Evolutionary conservation across 352 stramenopile species (phyloP).

Genomic region (Phytophthora macrochlamydospora): DNA sequence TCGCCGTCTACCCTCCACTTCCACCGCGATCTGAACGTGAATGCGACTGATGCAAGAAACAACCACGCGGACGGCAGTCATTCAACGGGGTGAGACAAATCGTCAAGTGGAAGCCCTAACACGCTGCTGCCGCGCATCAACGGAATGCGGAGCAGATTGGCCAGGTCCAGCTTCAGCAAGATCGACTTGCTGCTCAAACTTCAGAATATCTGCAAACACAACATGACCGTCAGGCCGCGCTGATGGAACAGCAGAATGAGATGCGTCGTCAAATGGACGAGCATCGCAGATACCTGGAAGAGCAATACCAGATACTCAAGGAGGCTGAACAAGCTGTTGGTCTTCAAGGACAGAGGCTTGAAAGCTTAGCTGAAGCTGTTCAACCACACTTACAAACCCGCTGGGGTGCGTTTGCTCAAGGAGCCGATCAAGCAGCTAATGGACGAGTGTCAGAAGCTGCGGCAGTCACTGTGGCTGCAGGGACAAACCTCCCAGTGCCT

Average conservation of each 20-base stretch:
- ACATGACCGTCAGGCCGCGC: background rate
- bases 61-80: background rate
- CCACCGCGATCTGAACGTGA: background rate
- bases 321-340: background rate
- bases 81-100: background rate
- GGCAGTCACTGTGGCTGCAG: background rate
- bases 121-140: background rate
- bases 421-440: background rate
- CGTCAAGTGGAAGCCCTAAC: background rate
- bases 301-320: constrained; percentile 26
- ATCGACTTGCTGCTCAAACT: background rate
- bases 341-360: background rate
- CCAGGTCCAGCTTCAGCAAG: background rate
- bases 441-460: background rate
- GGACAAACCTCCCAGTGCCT: background rate
- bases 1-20: background rate
- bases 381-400: constrained; percentile 8
- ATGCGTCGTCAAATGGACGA: background rate
- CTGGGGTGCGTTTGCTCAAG: constrained; percentile 4
- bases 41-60: background rate
- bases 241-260: background rate
- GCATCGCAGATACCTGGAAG: background rate
- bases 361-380: constrained; percentile 1
- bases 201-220: background rate
- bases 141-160: background rate